phyloP scores from a whole-genome alignment of 1,139 yeast species.

The Entelexis sorbosivorans region DNA sequence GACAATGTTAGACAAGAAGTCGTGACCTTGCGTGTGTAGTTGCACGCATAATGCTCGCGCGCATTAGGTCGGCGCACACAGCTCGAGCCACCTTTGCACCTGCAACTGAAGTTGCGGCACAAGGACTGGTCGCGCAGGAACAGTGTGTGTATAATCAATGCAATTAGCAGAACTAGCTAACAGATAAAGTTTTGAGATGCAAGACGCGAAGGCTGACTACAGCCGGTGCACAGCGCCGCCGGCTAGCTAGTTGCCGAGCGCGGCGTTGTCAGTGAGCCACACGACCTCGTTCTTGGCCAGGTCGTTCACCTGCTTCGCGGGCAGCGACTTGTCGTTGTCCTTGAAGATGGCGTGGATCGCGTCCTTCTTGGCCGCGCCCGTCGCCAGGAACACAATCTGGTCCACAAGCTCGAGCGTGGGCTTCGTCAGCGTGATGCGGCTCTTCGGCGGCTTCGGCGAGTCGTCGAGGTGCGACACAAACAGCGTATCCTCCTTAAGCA shows the following conservation, averaged over 20 bases:
- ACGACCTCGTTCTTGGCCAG: constrained; percentile 38
- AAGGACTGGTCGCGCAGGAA: too few species aligned
- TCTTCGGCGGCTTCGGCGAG: constrained; percentile 71
- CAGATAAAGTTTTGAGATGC: too few species aligned
- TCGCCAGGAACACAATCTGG: constrained; percentile 72
- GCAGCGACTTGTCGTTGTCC: constrained; percentile 44
- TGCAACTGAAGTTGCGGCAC: too few species aligned
- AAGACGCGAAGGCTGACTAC: neutral
- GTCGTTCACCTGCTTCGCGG: constrained; percentile 61
- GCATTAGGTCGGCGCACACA: too few species aligned
- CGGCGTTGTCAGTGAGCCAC: constrained; percentile 76
- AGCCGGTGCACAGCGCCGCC: neutral
- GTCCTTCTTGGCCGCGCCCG: constrained; percentile 75
- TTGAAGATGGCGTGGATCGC: constrained; percentile 59
- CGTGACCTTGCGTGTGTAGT: too few species aligned
- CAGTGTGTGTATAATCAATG: too few species aligned
- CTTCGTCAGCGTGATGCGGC: constrained; percentile 61
- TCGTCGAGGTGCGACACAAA: constrained; percentile 41
- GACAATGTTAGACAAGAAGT: too few species aligned
- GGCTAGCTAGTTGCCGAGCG: constrained; percentile 36
- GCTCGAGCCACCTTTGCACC: too few species aligned
- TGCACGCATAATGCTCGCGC: too few species aligned
- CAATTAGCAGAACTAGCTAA: too few species aligned
- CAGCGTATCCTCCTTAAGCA: constrained; percentile 27
- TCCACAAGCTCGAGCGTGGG: constrained; percentile 48